Evolutionary conservation across 2,329 filamentous ascomycete species (phyloP).

Genomic region (Claviceps sp.): DNA sequence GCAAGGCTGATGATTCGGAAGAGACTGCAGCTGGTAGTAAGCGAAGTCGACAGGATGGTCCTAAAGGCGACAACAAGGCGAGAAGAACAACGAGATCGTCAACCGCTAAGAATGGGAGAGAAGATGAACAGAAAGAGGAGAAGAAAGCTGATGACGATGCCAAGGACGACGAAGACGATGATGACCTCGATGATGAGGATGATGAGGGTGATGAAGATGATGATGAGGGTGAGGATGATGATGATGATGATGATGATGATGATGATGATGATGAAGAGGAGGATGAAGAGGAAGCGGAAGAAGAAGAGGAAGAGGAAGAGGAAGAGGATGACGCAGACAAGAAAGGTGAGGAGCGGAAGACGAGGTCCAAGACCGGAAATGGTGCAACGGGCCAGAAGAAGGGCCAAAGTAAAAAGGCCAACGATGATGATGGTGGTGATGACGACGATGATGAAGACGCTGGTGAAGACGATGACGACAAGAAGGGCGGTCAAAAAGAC

Average conservation of each 20-base stretch:
- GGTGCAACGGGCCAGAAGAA: not conserved
- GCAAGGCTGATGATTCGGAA: conserved; percentile 5
- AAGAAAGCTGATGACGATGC: conserved; percentile 3
- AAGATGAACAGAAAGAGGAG: conserved; percentile 4
- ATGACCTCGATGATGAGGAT: conserved; percentile 3
- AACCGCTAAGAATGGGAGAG: not conserved
- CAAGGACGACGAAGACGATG: conserved; percentile 1
- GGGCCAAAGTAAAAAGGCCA: not conserved
- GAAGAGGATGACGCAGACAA: not conserved
- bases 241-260: conserved; percentile 1
- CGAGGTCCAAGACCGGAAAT: not conserved
- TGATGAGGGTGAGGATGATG: conserved; percentile 3
- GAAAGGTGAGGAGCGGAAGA: not conserved
- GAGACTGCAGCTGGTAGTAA: conserved; percentile 14
- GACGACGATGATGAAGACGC: not conserved
- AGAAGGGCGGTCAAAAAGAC: not conserved
- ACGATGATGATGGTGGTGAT: not conserved
- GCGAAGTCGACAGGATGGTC: conserved; percentile 11
- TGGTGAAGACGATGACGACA: not conserved
- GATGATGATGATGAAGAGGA: conserved; percentile 3
- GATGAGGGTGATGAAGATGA: conserved; percentile 2
- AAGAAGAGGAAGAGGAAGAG: not conserved
- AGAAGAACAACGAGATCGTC: conserved; percentile 14
- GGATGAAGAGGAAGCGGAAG: not conserved
- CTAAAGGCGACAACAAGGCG: conserved; percentile 18